Percentiles rank a stretch among this genome's conserved stretches.
These are phyloP conservation scores for Kluyveromyces dobzhanskii DNA, from an alignment of 805 yeast species.

Conservation along the genomic window DNA sequence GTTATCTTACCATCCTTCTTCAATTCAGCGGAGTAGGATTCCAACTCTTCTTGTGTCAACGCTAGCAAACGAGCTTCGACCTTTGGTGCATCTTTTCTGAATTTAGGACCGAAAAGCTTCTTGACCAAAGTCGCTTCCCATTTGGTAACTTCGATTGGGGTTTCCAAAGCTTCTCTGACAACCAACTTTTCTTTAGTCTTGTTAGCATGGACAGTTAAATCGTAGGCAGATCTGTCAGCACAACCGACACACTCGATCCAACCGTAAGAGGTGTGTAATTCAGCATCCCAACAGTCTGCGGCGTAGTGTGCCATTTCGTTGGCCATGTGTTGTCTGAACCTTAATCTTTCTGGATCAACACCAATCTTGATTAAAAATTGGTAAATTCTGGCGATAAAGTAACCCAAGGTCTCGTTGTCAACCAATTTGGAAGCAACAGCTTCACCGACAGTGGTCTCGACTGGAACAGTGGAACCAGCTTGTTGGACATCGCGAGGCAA, in stretches of 20 bases:
- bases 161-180: constrained; percentile 82
- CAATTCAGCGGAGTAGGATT: constrained; percentile 65
- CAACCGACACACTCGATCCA: constrained; percentile 99
- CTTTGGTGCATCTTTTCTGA: constrained; percentile 92
- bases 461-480: constrained; percentile 66
- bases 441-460: constrained; percentile 69
- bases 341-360: constrained; percentile 69
- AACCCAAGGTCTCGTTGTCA: constrained; percentile 95
- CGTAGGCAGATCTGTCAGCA: constrained; percentile 98
- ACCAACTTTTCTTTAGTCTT: constrained; percentile 92
- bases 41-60: constrained; percentile 80
- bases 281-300: constrained; percentile 99
- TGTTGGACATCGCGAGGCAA: constrained; percentile 84
- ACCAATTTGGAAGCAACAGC: constrained; percentile 85
- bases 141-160: constrained; percentile 74
- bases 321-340: constrained; percentile 98
- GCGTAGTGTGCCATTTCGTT: constrained; percentile 99
- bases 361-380: constrained; percentile 81
- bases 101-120: constrained; percentile 96
- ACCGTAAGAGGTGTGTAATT: constrained; percentile 89
- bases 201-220: constrained; percentile 89
- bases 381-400: constrained; percentile 90
- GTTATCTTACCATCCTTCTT: constrained; percentile 51
- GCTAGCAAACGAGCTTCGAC: constrained; percentile 73
- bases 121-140: constrained; percentile 83